Evolutionary conservation across 352 stramenopile species (phyloP), one percentile per base, ranked within the genome.

Genomic region (Aphanomyces cochlioides): DNA sequence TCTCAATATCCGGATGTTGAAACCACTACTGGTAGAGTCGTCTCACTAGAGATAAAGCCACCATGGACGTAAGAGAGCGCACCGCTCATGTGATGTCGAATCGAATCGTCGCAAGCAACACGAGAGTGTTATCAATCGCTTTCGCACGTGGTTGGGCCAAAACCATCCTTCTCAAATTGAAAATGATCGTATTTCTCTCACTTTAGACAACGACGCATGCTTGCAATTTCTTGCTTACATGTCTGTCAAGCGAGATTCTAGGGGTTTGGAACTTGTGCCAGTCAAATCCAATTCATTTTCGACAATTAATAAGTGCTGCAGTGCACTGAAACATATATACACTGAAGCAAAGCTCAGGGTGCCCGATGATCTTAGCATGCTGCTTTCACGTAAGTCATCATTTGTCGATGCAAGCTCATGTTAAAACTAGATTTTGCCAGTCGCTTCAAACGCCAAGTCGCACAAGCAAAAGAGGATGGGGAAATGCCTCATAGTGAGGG

Each of bases 181-280:
- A 28, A 28, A 28, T 28, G 28, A 28, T 28, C 28, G 28, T 28
- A 28, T 2, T 28, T 28, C 45, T 19, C 45, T 53, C 1, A 1
- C 45, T 53, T 15, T 53, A 19, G n/a, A 15, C 13, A 53, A 53
- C 13, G 45, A 15, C n/a, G 45, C n/a, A 19, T 53, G 45, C 45
- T 19, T n/a, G n/a, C 13, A 19, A 19, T 53, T 53, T 19, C 45
- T 53, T 53, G 45, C 45, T n/a, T 53, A 53, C 1, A 53, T 53
- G n/a, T 53, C 45, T 19, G n/a, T 53, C 1, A 53, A 53, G n/a
- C 45, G 45, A 15, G 45, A 53, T 19, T 53, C 45, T 19, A 53
- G n/a, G n/a, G 45, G 45, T n/a, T 19, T 15, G 56, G 73, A 54
- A 66, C 41, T 48, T 19, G 8, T 19, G 1, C 45, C 45, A n/a